Evolutionary conservation across 2,329 filamentous ascomycete species (phyloP), one percentile per base, ranked within the genome.

Genomic region (Clathrospora elynae): DNA sequence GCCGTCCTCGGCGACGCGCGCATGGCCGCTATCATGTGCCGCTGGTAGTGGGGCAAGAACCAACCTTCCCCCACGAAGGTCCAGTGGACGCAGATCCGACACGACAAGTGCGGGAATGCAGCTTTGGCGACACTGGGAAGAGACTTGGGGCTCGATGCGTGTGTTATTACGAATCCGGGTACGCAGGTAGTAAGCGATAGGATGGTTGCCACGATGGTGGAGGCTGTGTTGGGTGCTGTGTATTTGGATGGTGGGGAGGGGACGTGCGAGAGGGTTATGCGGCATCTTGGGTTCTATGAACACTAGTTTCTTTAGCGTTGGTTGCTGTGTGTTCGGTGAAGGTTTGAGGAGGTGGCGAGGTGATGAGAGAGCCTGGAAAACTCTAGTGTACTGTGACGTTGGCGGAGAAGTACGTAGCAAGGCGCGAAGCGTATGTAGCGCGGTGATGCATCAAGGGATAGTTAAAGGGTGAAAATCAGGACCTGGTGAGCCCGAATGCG

Each of bases 221-320:
- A 69, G 38, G 68, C 68, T 10, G 42, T 71, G n/a, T 25, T 71
- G n/a, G 68, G 66, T 3, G 70, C 66, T 6, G 59, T 64, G 6
- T 64, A 51, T 16, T 20, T 59, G 2, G 69, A 71, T 29, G 61
- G 55, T 18, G 48, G 51, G 2, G 35, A 53, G n/a, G 35, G 22
- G 4, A 49, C 51, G 8, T 34, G 42, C 4, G 13, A 26, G 3
- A 13, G 13, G 5, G 35, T 58, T 16, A 48, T 55, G 40, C 8
- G 20, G 5, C 19, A 26, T 6, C 25, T 57, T 4, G 51, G 42
- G 7, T 36, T 45, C 18, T 31, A 48, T 16, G 24, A 25, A 10
- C 51, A 47, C n/a, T n/a, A n/a, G n/a, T n/a, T n/a, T n/a, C n/a
- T n/a, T n/a, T n/a, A n/a, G n/a, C n/a, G n/a, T n/a, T n/a, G n/a